Conservation (phyloP, 345 rosid genomes). For the Erodium maritimum region DNA sequence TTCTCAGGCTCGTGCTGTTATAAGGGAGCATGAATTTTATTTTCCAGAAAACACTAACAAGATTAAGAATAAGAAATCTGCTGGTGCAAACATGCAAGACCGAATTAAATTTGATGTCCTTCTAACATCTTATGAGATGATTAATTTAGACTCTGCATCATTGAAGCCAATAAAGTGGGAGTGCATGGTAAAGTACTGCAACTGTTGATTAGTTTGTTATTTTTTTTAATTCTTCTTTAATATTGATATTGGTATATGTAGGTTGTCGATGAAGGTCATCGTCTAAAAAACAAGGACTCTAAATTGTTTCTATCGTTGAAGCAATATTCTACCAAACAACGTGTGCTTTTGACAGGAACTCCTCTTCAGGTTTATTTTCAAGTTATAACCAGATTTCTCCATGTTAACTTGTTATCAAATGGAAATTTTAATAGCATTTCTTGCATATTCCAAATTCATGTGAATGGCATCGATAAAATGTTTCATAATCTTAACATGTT, state of each 20-base stretch:
- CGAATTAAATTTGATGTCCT: constrained; percentile 97
- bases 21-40: constrained; percentile 91
- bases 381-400: too few relatives aligned
- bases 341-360: constrained; percentile 94
- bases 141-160: constrained; percentile 69
- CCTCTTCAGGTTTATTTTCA: constrained; percentile 81
- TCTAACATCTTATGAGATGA: constrained; percentile 96
- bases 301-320: constrained; percentile 83
- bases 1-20: constrained; percentile 70
- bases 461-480: too few relatives aligned
- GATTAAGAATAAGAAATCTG: constrained; percentile 84
- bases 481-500: too few relatives aligned
- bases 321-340: constrained; percentile 80
- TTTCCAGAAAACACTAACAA: constrained; percentile 55
- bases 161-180: constrained; percentile 93
- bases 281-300: constrained; percentile 95
- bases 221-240: constrained; percentile 13
- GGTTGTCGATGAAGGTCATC: constrained; percentile 99
- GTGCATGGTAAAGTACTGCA: constrained; percentile 65
- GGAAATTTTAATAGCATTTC: too few relatives aligned
- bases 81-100: constrained; percentile 82
- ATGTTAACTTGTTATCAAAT: too few relatives aligned
- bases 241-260: constrained; percentile 23
- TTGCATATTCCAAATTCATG: not conserved
- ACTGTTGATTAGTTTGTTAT: constrained; percentile 6